Base-by-base conservation (phyloP, 768 basidiomycete species). In the Mycena rosella region DNA sequence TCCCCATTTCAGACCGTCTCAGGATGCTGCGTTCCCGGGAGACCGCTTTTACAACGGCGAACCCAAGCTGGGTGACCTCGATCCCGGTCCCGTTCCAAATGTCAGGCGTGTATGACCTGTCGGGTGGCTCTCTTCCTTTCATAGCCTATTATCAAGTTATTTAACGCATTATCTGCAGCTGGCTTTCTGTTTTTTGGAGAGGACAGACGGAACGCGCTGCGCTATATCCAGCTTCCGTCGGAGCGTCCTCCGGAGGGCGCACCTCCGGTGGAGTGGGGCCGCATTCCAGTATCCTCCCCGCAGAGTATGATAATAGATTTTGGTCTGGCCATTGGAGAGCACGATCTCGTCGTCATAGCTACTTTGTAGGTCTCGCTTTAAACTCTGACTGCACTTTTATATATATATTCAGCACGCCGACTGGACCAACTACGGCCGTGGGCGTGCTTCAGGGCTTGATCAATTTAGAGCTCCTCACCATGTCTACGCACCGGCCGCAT, bases 401-500 rank as follows among this genome's bases (percentile, higher is more conserved):
- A 11, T 24, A 15, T 30, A n/a, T n/a, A n/a, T 24, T 24, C 42
- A 63, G 58, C 29, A 64, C 49, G 6, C 57, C 62, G 18, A 60
- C 51, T 29, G 42, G 42, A 22, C 42, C 20, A 44, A 22, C 20
- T 17, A 15, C n/a, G n/a, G n/a, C 32, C n/a, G 10, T 20, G 17
- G 32, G 54, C 17, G 24, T 51, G 20, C 20, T 11, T 13, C 13
- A 55, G 5, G 69, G 62, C 24, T 10, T 51, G 20, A 32, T 74
- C 30, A 45, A 56, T 10, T 32, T 82, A 44, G 63, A 72, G 3
- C 72, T 79, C 10, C 51, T 78, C 27, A 65, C 81, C 29, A 78
- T 83, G 51, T 83, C 82, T n/a, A 80, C 82, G 0, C 77, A 78
- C 6, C 63, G 63, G 32, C 77, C 76, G 0, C 82, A 85, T 67